Evolutionary conservation across 2,329 filamentous ascomycete species (phyloP).

Genomic region (Capronia americana): DNA sequence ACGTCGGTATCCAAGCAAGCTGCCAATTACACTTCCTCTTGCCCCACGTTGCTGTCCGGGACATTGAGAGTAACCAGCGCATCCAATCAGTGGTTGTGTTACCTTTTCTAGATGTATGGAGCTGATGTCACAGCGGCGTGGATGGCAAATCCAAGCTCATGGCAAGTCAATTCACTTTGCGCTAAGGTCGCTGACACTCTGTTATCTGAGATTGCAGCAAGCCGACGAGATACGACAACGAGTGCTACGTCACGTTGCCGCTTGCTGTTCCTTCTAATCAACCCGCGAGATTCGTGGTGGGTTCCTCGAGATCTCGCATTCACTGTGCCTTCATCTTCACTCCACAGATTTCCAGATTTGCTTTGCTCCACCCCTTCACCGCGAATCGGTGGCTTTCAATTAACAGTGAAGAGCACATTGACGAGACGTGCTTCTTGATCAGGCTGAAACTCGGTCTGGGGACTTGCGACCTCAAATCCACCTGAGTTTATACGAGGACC

Average conservation of each 20-base stretch:
- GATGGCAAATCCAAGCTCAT: background rate
- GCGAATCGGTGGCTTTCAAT: background rate
- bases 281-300: background rate
- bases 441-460: background rate
- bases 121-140: background rate
- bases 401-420: background rate
- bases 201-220: slow-evolving; percentile 10
- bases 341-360: slow-evolving; percentile 2
- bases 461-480: background rate
- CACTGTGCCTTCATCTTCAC: background rate
- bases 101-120: background rate
- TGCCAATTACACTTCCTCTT: background rate
- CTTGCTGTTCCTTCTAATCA: background rate
- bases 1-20: background rate
- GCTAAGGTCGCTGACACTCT: slow-evolving; percentile 1
- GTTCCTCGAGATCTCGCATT: background rate
- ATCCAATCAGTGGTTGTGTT: background rate
- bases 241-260: background rate
- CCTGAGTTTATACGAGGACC: background rate
- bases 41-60: slow-evolving; percentile 7
- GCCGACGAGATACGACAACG: background rate
- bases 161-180: background rate
- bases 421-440: background rate
- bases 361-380: background rate
- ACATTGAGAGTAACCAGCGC: background rate